phyloP scores from a whole-genome alignment of 345 rosid genomes.

The Stellera chamaejasme region DNA sequence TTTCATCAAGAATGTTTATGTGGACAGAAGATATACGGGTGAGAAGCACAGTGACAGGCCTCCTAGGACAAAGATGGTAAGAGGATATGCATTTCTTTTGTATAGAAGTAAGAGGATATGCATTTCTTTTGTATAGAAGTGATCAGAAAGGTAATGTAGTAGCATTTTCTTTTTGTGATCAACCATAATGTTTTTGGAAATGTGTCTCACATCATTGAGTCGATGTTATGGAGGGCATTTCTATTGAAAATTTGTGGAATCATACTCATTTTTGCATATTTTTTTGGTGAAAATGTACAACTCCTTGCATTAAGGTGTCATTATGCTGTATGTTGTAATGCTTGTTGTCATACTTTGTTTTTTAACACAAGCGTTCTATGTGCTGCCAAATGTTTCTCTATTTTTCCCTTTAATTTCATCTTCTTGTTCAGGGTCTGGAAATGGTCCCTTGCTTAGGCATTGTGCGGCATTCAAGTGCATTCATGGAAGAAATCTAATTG shows the following conservation, averaged over 20 bases:
- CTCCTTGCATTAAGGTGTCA: too few relatives aligned
- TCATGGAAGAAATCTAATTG: background rate
- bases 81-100: constrained; percentile 9
- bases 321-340: background rate
- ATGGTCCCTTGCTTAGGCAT: too few relatives aligned
- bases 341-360: background rate
- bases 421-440: background rate
- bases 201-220: too few relatives aligned
- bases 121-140: background rate
- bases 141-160: too few relatives aligned
- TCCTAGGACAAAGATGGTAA: constrained; percentile 64
- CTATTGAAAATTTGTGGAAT: too few relatives aligned
- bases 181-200: too few relatives aligned
- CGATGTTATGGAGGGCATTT: too few relatives aligned
- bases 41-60: constrained; percentile 74
- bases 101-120: background rate
- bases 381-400: background rate
- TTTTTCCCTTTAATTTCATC: constrained; percentile 5
- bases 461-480: too few relatives aligned
- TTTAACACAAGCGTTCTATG: background rate
- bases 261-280: too few relatives aligned
- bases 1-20: constrained; percentile 86
- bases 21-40: constrained; percentile 70
- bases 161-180: too few relatives aligned
- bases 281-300: too few relatives aligned